Conservation (phyloP, 2,329 filamentous ascomycete species). For the Colletotrichum spaethianum region DNA sequence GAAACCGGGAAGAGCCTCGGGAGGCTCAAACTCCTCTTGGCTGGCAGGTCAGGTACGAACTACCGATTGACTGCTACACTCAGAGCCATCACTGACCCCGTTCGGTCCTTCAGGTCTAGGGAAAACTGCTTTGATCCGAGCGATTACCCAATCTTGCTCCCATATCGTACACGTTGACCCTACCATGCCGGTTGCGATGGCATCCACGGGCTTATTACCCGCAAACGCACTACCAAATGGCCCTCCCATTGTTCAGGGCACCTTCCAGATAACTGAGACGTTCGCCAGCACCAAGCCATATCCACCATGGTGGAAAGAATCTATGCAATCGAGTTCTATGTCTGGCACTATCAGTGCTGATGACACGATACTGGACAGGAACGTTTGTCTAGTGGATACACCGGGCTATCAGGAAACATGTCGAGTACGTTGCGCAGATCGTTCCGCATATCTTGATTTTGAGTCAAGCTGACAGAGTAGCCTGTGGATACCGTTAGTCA, state of each 20-base stretch:
- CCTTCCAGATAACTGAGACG: conserved; percentile 72
- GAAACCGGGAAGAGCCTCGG: conserved; percentile 87
- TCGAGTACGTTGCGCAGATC: conserved; percentile 59
- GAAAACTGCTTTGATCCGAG: conserved; percentile 91
- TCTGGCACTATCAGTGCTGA: conserved; percentile 63
- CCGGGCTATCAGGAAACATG: conserved; percentile 72
- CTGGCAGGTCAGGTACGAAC: conserved; percentile 78
- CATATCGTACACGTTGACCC: conserved; percentile 96
- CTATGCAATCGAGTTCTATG: conserved; percentile 74
- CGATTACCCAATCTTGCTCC: conserved; percentile 87
- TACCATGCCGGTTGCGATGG: conserved; percentile 49
- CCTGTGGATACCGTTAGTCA: conserved; percentile 70
- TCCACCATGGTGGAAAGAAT: conserved; percentile 89
- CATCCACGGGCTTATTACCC: conserved; percentile 22
- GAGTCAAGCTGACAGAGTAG: conserved; percentile 31
- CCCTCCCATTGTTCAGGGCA: conserved; percentile 19
- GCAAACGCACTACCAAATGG: conserved; percentile 1
- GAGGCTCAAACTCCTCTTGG: conserved; percentile 89
- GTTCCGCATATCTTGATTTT: conserved; percentile 15
- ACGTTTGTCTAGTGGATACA: conserved; percentile 94
- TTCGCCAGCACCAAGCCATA: conserved; percentile 88
- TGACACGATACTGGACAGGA: conserved; percentile 87
- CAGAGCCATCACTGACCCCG: conserved; percentile 32
- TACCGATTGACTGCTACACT: conserved; percentile 27
- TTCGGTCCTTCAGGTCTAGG: conserved; percentile 73